A percentile compares a stretch with the other conserved stretches of the same genome.
Evolutionary conservation across 2,329 filamentous ascomycete genomes (phyloP).

Genomic region (Nannizziopsis barbatae): DNA sequence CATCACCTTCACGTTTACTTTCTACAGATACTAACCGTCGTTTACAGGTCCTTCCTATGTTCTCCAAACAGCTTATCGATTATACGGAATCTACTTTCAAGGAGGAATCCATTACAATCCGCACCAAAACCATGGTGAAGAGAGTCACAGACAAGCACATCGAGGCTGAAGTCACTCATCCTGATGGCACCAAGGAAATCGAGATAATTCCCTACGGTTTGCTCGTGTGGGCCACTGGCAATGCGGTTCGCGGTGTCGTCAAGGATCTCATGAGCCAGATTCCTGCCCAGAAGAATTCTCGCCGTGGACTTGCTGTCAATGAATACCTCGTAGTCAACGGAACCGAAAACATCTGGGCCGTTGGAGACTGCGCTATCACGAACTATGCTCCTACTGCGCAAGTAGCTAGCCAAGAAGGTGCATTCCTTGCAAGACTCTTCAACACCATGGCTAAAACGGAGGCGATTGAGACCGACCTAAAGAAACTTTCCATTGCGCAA

Average conservation of each 20-base stretch:
- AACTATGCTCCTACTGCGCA: constrained; percentile 97
- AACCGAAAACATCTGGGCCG: constrained; percentile 92
- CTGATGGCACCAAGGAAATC: constrained; percentile 72
- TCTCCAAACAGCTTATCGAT: constrained; percentile 97
- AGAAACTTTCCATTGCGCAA: constrained; percentile 52
- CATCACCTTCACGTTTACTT: neutral
- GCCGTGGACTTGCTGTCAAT: constrained; percentile 90
- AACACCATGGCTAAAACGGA: constrained; percentile 98
- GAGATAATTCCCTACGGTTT: constrained; percentile 86
- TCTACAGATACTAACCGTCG: constrained; percentile 10
- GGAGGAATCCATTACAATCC: constrained; percentile 95
- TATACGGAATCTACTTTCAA: constrained; percentile 99
- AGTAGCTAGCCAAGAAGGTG: constrained; percentile 89
- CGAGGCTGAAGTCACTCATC: constrained; percentile 71
- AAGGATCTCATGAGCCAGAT: constrained; percentile 87
- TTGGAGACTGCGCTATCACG: constrained; percentile 92
- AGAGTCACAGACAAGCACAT: constrained; percentile 86
- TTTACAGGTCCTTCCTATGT: constrained; percentile 69
- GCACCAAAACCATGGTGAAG: constrained; percentile 99
- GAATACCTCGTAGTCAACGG: constrained; percentile 98
- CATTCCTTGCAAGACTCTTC: constrained; percentile 88
- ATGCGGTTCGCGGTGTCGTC: constrained; percentile 79
- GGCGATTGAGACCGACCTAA: constrained; percentile 63
- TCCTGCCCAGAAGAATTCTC: constrained; percentile 86
- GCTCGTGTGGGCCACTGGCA: constrained; percentile 96